Evolutionary conservation across 305 asterid genomes (phyloP).

Genomic region (Lippia alba): DNA sequence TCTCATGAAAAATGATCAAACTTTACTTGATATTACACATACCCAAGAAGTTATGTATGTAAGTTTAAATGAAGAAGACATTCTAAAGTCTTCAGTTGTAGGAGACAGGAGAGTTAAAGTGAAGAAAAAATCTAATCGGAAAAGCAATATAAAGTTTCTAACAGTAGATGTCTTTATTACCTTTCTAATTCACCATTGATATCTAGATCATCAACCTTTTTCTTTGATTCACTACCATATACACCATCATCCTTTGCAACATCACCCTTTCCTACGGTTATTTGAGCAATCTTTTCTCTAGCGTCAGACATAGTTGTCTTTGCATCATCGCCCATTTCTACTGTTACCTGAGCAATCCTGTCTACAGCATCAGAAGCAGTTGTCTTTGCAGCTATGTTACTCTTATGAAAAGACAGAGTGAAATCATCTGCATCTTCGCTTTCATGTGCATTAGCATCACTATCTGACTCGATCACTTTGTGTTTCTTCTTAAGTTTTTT

Average conservation of each 20-base stretch:
- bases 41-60: neutral
- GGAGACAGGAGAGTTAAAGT: constrained; percentile 10
- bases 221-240: constrained; percentile 36
- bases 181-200: constrained; percentile 36
- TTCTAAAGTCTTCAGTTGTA: neutral
- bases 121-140: constrained; percentile 9
- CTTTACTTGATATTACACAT: neutral
- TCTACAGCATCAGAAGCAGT: constrained; percentile 38
- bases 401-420: constrained; percentile 46
- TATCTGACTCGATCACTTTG: constrained; percentile 58
- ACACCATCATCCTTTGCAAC: constrained; percentile 38
- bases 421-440: constrained; percentile 49
- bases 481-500: constrained; percentile 51
- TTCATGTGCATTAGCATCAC: constrained; percentile 44
- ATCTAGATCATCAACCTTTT: constrained; percentile 39
- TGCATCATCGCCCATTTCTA: constrained; percentile 35
- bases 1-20: constrained; percentile 9
- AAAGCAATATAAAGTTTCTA: constrained; percentile 24
- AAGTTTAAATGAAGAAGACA: constrained; percentile 10
- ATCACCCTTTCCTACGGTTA: constrained; percentile 33
- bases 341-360: constrained; percentile 36
- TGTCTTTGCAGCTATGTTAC: constrained; percentile 34
- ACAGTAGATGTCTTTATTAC: constrained; percentile 28
- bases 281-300: constrained; percentile 42
- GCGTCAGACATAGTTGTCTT: constrained; percentile 36